Percentiles rank a stretch among this genome's conserved stretches.
Evolutionary conservation across 371 early-diverging fungal genomes (phyloP).

Genomic region (Lichtheimia ornata): DNA sequence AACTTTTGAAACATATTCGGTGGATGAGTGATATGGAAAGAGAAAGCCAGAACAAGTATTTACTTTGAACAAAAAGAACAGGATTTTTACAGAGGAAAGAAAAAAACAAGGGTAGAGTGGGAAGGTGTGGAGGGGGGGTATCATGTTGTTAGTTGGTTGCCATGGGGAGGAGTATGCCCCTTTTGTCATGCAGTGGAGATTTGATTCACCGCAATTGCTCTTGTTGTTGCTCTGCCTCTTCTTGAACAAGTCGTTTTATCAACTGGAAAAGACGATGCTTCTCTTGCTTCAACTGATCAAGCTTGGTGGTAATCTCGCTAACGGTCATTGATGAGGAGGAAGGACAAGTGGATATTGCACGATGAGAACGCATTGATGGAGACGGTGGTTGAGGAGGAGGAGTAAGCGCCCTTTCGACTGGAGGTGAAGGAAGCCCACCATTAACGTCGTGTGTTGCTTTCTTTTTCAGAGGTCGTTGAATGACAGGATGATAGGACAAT

Average conservation of each 20-base stretch:
- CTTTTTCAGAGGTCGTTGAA: neutral
- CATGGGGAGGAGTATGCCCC: no score
- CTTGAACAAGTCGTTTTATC: slow-evolving; percentile 1
- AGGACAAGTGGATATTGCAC: neutral
- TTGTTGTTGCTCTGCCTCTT: neutral
- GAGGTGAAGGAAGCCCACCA: slow-evolving; percentile 1
- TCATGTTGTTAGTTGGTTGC: no score
- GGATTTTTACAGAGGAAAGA: no score
- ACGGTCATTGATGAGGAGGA: neutral
- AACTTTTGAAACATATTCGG: no score
- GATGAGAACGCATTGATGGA: neutral
- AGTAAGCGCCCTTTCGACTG: neutral
- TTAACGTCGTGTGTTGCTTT: neutral
- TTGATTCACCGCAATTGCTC: no score
- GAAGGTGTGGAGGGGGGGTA: no score
- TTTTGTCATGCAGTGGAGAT: no score
- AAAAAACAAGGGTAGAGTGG: no score
- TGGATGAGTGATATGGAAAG: no score
- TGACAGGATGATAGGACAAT: neutral
- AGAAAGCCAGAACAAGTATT: no score
- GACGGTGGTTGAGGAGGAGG: neutral
- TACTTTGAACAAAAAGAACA: no score
- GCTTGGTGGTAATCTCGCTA: neutral
- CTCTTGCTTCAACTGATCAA: neutral
- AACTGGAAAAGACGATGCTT: neutral